Evolutionary conservation across 1,284 basidiomycete species (phyloP), one percentile per base, ranked within the genome.

Genomic region (Apiotrichum gamsii): DNA sequence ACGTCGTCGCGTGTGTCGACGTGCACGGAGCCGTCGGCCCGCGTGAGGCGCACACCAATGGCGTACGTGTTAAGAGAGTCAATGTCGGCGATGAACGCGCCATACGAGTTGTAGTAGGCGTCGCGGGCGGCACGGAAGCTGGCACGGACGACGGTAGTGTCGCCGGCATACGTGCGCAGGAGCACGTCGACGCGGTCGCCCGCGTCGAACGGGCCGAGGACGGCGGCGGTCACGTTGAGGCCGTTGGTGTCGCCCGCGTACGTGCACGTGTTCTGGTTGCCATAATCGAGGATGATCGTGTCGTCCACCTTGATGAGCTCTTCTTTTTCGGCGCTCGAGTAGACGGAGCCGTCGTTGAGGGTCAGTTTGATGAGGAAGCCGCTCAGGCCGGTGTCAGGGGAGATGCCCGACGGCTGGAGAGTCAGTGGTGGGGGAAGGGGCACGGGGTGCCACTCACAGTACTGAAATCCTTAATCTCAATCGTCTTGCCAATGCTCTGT

Each of bases 201-300:
- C 3, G 43, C 24, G 32, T 42, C 40, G 40, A 49, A 52, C 5
- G 50, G 50, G 8, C 38, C 50, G 14, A 47, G 50, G 9, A 56
- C 50, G 13, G 39, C 47, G 19, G 46, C 34, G 10, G 54, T 56
- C 18, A 56, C 29, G 45, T 56, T 56, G 4, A 56, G 30, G 10
- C 50, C 54, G 38, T 35, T 40, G 10, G 21, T 38, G 5, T 31
- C 32, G 4, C 32, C 47, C 6, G 37, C 16, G 47, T 56, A 56
- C 25, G 24, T 30, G 39, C 54, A 56, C 14, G 40, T 43, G 39
- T 39, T 50, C 9, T 44, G 35, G 14, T 21, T 29, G 2, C 47
- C 51, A 20, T 25, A 19, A 42, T 56, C 48, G 13, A 56, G 40
- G 13, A 47, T 18, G 16, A 56, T 43, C 8, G 50, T 31, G 39